Evolutionary conservation across 2,329 filamentous ascomycete species (phyloP).

Genomic region (Tolypocladium tropicale): DNA sequence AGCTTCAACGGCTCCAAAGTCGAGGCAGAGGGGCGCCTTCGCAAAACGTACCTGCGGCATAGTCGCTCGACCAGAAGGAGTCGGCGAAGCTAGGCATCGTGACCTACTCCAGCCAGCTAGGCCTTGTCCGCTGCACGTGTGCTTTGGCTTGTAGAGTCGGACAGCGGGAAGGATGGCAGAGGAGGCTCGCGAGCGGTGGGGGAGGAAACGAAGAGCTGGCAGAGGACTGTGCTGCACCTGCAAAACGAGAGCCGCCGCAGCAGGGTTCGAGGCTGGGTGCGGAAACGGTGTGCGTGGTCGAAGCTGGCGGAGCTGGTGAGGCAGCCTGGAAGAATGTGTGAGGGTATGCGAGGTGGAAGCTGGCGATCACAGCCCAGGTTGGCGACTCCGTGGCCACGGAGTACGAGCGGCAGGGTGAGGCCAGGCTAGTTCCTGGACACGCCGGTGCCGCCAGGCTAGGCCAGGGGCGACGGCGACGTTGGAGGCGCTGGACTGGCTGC

Average conservation of each 20-base stretch:
- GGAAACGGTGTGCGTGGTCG: neutral
- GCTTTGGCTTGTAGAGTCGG: neutral
- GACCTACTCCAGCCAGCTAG: conserved; percentile 8
- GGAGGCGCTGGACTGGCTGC: neutral
- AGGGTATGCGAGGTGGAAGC: neutral
- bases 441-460: neutral
- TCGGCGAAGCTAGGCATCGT: conserved; percentile 84
- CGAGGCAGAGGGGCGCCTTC: neutral
- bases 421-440: neutral
- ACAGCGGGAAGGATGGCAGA: neutral
- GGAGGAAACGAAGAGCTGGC: neutral
- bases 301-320: neutral
- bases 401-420: no score
- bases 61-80: conserved; percentile 97
- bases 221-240: neutral
- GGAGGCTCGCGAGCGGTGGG: neutral
- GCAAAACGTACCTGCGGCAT: conserved; percentile 66
- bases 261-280: neutral
- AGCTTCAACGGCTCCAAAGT: neutral
- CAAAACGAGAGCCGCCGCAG: neutral
- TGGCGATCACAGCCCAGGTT: neutral
- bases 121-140: neutral
- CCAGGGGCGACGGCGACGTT: neutral
- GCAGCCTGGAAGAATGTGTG: neutral
- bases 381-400: no score